These are phyloP conservation scores for Penicillium rolfsii DNA, from an alignment of 2,329 filamentous ascomycete species.

Conservation along the genomic window DNA sequence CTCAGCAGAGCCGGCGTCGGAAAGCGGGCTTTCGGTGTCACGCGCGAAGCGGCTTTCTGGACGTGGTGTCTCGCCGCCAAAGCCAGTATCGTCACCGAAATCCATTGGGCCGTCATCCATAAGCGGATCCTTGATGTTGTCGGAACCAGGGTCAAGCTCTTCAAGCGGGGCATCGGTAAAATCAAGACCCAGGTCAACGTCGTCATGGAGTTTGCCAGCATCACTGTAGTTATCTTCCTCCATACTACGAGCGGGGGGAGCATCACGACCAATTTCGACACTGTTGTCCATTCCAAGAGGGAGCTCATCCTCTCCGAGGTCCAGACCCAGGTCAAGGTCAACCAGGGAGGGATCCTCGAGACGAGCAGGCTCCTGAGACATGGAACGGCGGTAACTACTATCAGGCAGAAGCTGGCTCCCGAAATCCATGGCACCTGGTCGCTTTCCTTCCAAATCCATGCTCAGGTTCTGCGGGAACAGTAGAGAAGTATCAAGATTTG, in stretches of 20 bases:
- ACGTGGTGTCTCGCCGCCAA: slow-evolving; percentile 59
- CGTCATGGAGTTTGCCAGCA: slow-evolving; percentile 66
- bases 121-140: slow-evolving; percentile 55
- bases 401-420: slow-evolving; percentile 80
- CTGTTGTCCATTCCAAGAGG: slow-evolving; percentile 69
- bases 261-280: slow-evolving; percentile 90
- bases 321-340: slow-evolving; percentile 76
- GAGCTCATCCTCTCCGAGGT: slow-evolving; percentile 65
- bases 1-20: slow-evolving; percentile 68
- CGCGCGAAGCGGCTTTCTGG: slow-evolving; percentile 57
- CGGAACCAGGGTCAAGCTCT: slow-evolving; percentile 36
- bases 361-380: slow-evolving; percentile 55
- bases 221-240: slow-evolving; percentile 59
- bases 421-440: slow-evolving; percentile 54
- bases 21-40: slow-evolving; percentile 71
- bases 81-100: slow-evolving; percentile 56
- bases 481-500: slow-evolving; percentile 80
- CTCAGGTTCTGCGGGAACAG: slow-evolving; percentile 73
- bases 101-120: slow-evolving; percentile 58
- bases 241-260: slow-evolving; percentile 66
- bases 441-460: slow-evolving; percentile 42
- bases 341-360: slow-evolving; percentile 71
- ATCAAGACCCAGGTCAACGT: slow-evolving; percentile 52
- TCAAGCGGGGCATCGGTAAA: not conserved
- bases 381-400: slow-evolving; percentile 53